phyloP scores from a whole-genome alignment of 2,329 filamentous ascomycete species.

The Fusarium zealandicum region DNA sequence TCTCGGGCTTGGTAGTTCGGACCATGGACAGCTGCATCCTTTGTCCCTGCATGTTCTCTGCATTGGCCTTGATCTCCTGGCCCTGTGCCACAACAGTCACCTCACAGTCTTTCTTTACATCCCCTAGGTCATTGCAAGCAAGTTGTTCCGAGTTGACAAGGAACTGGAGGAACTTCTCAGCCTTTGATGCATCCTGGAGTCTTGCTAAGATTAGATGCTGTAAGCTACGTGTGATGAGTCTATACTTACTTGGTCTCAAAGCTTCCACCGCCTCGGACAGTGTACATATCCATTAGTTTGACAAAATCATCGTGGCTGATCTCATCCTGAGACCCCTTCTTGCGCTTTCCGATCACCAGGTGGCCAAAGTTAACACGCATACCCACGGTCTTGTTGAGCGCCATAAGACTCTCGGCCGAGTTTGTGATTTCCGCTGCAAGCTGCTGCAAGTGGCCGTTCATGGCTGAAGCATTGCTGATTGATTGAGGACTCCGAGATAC shows the following conservation, averaged over 20 bases:
- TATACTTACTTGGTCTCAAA: slow-evolving; percentile 40
- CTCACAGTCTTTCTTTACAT: slow-evolving; percentile 26
- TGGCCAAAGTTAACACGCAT: slow-evolving; percentile 47
- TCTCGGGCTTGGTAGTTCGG: slow-evolving; percentile 32
- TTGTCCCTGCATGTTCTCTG: slow-evolving; percentile 5
- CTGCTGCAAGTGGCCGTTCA: slow-evolving; percentile 30
- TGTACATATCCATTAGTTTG: slow-evolving; percentile 40
- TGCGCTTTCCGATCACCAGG: slow-evolving; percentile 39
- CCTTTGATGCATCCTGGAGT: slow-evolving; percentile 18
- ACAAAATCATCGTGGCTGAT: slow-evolving; percentile 39
- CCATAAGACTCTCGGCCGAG: slow-evolving; percentile 38
- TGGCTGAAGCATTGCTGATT: slow-evolving; percentile 10
- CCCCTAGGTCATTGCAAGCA: slow-evolving; percentile 22
- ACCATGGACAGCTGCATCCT: slow-evolving; percentile 35
- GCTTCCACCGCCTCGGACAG: slow-evolving; percentile 41
- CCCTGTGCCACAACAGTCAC: slow-evolving; percentile 32
- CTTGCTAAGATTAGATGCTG: slow-evolving; percentile 22
- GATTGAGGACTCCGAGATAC: not conserved
- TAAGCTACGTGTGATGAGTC: not conserved
- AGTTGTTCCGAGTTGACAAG: slow-evolving; percentile 18
- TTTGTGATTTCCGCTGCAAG: slow-evolving; percentile 31
- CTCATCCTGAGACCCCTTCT: slow-evolving; percentile 33
- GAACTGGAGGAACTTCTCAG: slow-evolving; percentile 26
- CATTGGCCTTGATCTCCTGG: slow-evolving; percentile 35
- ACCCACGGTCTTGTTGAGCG: slow-evolving; percentile 36